Evolutionary conservation across 1,284 basidiomycete species (phyloP).

Genomic region (Leccinum solheimii): DNA sequence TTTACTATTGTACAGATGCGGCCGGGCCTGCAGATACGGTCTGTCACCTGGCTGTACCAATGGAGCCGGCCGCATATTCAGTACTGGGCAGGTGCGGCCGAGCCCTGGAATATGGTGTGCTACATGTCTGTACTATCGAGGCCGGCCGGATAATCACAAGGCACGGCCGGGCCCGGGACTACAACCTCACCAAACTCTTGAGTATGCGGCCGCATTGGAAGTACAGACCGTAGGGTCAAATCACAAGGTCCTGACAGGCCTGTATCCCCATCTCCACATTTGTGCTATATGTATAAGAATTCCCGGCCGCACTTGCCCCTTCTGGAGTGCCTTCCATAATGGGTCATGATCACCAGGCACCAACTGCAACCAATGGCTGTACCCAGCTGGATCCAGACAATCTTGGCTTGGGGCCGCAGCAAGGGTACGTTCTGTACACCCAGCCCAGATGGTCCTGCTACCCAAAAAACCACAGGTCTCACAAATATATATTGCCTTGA

Average conservation of each 20-base stretch:
- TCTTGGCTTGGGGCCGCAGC: too few relatives aligned
- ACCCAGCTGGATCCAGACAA: too few relatives aligned
- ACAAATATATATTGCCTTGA: too few relatives aligned
- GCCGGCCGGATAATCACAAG: neutral
- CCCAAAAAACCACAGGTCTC: too few relatives aligned
- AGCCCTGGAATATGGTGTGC: neutral
- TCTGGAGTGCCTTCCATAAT: neutral
- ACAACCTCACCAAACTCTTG: neutral
- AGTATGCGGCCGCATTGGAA: neutral
- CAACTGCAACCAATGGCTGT: neutral
- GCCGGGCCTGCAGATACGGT: too few relatives aligned
- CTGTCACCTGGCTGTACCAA: too few relatives aligned
- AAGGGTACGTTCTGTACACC: too few relatives aligned
- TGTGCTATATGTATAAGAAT: neutral
- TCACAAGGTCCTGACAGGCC: neutral
- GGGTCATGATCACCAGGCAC: neutral
- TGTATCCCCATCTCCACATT: neutral
- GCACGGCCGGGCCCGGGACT: neutral
- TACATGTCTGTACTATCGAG: neutral
- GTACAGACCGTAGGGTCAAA: neutral
- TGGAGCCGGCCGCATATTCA: too few relatives aligned
- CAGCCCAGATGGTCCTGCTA: too few relatives aligned
- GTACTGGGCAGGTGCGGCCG: neutral
- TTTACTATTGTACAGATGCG: too few relatives aligned
- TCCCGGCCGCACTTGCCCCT: neutral